Evolutionary conservation across 2,329 filamentous ascomycete genomes (phyloP).

Genomic region (Ophiostoma triangulosporum): DNA sequence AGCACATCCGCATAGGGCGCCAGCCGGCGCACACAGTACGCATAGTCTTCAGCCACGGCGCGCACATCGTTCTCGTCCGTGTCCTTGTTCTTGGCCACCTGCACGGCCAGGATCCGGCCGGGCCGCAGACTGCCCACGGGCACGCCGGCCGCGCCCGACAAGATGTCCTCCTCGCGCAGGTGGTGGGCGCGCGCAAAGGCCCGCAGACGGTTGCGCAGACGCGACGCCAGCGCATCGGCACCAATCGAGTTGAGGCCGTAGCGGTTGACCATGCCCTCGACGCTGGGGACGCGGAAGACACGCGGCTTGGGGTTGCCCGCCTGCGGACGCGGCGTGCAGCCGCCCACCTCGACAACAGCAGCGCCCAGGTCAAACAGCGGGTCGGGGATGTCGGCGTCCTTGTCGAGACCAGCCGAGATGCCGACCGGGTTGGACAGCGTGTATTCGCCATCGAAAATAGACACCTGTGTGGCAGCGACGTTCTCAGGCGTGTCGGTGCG

Average conservation of each 20-base stretch:
- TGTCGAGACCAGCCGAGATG: constrained; percentile 92
- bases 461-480: constrained; percentile 25
- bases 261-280: constrained; percentile 84
- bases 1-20: constrained; percentile 85
- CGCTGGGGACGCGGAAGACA: constrained; percentile 71
- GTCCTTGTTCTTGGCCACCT: constrained; percentile 93
- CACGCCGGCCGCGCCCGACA: constrained; percentile 58
- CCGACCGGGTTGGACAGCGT: constrained; percentile 74
- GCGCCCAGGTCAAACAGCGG: constrained; percentile 74
- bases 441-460: constrained; percentile 54
- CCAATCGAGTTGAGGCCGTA: constrained; percentile 91
- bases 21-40: constrained; percentile 73
- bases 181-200: constrained; percentile 61
- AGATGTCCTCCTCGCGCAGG: constrained; percentile 56
- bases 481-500: constrained; percentile 35
- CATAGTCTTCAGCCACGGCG: constrained; percentile 69
- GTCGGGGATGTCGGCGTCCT: constrained; percentile 80
- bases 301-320: constrained; percentile 76
- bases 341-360: constrained; percentile 81
- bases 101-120: constrained; percentile 72
- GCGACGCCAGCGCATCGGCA: constrained; percentile 71
- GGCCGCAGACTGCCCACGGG: constrained; percentile 67
- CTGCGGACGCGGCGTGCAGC: constrained; percentile 77
- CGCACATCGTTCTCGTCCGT: constrained; percentile 76
- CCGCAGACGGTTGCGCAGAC: constrained; percentile 63